Evolutionary conservation across 2,329 filamentous ascomycete species (phyloP), one percentile per base, ranked within the genome.

Genomic region (Pyrenochaeta sp.): DNA sequence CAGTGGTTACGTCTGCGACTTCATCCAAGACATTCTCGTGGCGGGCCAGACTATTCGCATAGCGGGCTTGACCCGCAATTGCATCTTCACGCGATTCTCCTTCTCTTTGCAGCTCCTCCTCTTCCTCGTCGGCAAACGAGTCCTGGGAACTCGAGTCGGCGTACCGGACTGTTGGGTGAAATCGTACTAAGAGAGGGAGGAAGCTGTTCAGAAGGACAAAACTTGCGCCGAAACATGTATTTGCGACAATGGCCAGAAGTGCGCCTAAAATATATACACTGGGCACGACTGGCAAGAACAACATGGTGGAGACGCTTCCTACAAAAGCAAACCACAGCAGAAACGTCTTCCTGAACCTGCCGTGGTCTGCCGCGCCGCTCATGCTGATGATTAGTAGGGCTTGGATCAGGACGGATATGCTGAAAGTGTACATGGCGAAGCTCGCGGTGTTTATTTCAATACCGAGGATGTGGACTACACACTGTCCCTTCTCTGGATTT

Each of bases 351-450:
- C 94, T 86, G 75, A 92, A 94, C 17, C 69, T 66, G 51, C 94
- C 94, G 72, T 97, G 93, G 69, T 99, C 94, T 44, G 94, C 94
- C 6, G 93, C 92, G 41, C 90, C 94, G 64, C 91, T 96, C 79
- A 99, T 96, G 65, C 91, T 96, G 53, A 99, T 90, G 29, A 99
- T 95, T 20, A 97, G 76, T 19, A 97, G 73, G 1, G 92, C 89
- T 69, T 99, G 94, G 8, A 96, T 72, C 14, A 96, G 72, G 1
- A 99, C 94, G 67, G 90, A 95, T 63, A 95, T 78, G 44, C 91
- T 96, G 72, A 99, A 99, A 2, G 91, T 96, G 74, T 97, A 97
- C 90, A 97, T 96, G 68, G 91, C 93, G 71, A 97, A 96, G 71
- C 89, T 95, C 23, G 93, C 92, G 1, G 93, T 96, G 72, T 97